Evolutionary conservation across 257 asterid genomes (phyloP), one percentile per base, ranked within the genome.

Genomic region (Penstemon newberryi): DNA sequence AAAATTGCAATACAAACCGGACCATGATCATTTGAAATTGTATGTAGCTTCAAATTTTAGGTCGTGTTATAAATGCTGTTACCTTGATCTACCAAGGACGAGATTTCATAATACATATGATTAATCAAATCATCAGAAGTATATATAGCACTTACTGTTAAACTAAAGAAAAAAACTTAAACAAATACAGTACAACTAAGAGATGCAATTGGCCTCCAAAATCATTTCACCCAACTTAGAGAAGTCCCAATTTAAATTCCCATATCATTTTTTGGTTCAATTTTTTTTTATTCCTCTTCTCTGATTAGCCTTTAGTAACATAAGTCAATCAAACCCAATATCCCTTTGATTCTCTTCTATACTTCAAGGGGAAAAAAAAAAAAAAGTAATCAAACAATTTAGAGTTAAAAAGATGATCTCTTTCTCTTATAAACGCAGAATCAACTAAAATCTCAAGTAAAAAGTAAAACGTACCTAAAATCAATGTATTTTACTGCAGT

Each of bases 381-480:
- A 57, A 13, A 53, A 3, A 64, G 40, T 40, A 70, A 56, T 44
- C 36, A 9, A 69, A 50, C 60, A n/a, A 49, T 51, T 53, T 66
- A 55, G 39, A 5, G 13, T 45, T 11, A 43, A 4, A 42, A 60
- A 52, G 44, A 1, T 11, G 33, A 25, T 47, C 49, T 41, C 33
- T 53, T 55, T 51, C 43, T 46, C 3, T 6, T 5, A 19, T 70
- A 10, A 51, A 70, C 60, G 42, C 53, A 19, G 44, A 51, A 13
- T 56, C 40, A 51, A 33, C 40, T 37, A 67, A 50, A 41, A 3
- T 10, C 18, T 10, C 4, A 2, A 54, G 46, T 2, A 56, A 62
- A 50, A 44, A 46, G 0, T 9, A 56, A 13, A 70, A 45, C 56
- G 60, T 61, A 80, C 75, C 77, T 59, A 76, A 61, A 70, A 60